A percentile compares a stretch with the other conserved stretches of the same genome.
Conservation (phyloP, 305 asterid species). For the Solanum hybrid region DNA sequence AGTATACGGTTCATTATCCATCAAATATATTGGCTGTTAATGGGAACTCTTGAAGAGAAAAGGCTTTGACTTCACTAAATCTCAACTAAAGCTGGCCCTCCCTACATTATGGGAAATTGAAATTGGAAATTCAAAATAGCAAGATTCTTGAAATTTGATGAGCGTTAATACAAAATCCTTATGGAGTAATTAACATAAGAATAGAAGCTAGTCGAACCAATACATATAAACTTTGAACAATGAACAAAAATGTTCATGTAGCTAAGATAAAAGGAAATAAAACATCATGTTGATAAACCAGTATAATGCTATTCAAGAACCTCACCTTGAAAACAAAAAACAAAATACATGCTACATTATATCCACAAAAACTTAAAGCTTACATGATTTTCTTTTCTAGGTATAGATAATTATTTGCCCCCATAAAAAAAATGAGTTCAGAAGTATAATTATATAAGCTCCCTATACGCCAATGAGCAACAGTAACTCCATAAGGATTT, state of each 20-base stretch:
- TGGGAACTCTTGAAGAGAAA: not conserved
- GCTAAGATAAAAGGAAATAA: not conserved
- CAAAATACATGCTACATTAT: not conserved
- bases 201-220: not conserved
- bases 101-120: not conserved
- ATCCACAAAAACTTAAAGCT: not conserved
- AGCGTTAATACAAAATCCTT: not conserved
- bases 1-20: not conserved
- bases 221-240: not conserved
- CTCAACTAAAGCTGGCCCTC: not conserved
- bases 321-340: not conserved
- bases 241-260: not conserved
- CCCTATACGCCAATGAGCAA: not conserved
- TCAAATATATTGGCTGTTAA: not conserved
- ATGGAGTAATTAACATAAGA: not conserved
- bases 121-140: not conserved
- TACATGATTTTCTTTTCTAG: not conserved
- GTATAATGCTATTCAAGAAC: not conserved
- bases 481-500: not conserved
- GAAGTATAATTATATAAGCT: not conserved
- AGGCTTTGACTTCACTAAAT: not conserved
- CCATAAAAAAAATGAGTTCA: not conserved
- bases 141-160: not conserved
- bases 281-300: not conserved
- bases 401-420: not conserved